Base-by-base conservation (phyloP, 208 protist genomes). In the Leishmania braziliensis region DNA sequence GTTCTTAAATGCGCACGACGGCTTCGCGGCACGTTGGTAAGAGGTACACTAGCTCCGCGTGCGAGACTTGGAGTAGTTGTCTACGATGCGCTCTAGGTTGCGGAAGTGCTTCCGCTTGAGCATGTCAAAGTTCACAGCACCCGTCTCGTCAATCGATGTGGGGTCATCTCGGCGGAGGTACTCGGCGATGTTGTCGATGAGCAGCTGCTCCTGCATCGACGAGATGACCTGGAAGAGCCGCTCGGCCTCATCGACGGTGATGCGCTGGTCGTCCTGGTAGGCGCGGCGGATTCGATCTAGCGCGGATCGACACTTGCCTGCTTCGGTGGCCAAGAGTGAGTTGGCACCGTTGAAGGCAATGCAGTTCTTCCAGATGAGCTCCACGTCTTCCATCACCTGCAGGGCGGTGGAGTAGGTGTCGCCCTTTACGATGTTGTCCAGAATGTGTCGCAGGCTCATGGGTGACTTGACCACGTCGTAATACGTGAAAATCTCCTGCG, bases 331-430 rank as follows among this genome's bases (percentile, higher is more conserved):
- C 53, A 96, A 62, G 56, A 84, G 76, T 29, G 88, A 93, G 43
- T 81, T 86, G 4, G 79, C 78, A 3, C 93, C 93, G 80, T 97
- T 95, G 83, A 91, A 97, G 74, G 82, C 60, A 60, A 84, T 85
- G 77, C 90, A 93, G 83, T 97, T 97, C 46, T 75, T 80, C 92
- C 93, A 97, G 48, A 97, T 94, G 50, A 89, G 81, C 62, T 93
- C 92, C 2, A 95, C 88, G 80, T 95, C 93, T 39, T 75, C 72
- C 81, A 89, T 82, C 33, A 94, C 88, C 78, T 95, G 86, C 60
- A 54, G 80, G 29, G 86, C 88, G 16, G 86, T 87, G 53, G 88
- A 84, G 84, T 97, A 95, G 66, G 50, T 79, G 46, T 81, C 75
- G 0, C 84, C 86, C 43, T 79, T 84, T 18, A 88, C 88, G 80